phyloP scores from a whole-genome alignment of 108 stramenopile genomes.

The Cyclotella choctawhatcheeana region DNA sequence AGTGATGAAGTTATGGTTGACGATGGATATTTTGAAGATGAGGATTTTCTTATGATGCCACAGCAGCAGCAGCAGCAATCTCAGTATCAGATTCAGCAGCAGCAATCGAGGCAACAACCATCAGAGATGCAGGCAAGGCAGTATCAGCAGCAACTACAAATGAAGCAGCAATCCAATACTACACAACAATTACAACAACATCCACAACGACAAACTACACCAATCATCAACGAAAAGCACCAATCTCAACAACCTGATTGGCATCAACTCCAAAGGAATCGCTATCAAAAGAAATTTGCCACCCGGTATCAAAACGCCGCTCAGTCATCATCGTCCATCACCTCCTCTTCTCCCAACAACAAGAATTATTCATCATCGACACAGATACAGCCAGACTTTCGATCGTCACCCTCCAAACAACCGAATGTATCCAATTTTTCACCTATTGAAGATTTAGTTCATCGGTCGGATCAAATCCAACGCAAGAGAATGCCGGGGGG shows the following conservation, averaged over 20 bases:
- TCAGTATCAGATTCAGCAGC: neutral
- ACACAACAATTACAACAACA: neutral
- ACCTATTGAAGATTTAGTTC: slow-evolving; percentile 15
- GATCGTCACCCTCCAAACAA: neutral
- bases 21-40: neutral
- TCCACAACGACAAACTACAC: neutral
- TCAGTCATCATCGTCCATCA: too few relatives aligned
- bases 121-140: too few relatives aligned
- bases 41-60: neutral
- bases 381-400: neutral
- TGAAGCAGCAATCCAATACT: too few relatives aligned
- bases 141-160: too few relatives aligned
- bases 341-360: slow-evolving; percentile 5
- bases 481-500: too few relatives aligned
- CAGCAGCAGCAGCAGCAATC: neutral
- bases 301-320: slow-evolving; percentile 12
- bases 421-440: slow-evolving; percentile 21
- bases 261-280: slow-evolving; percentile 32
- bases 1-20: slow-evolving; percentile 15
- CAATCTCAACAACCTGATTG: slow-evolving; percentile 33
- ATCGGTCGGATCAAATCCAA: slow-evolving; percentile 30
- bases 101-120: neutral
- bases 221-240: neutral
- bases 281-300: slow-evolving; percentile 27
- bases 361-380: neutral